Evolutionary conservation across 371 early-diverging fungal species (phyloP).

Genomic region (Zopfochytrium polystomum): DNA sequence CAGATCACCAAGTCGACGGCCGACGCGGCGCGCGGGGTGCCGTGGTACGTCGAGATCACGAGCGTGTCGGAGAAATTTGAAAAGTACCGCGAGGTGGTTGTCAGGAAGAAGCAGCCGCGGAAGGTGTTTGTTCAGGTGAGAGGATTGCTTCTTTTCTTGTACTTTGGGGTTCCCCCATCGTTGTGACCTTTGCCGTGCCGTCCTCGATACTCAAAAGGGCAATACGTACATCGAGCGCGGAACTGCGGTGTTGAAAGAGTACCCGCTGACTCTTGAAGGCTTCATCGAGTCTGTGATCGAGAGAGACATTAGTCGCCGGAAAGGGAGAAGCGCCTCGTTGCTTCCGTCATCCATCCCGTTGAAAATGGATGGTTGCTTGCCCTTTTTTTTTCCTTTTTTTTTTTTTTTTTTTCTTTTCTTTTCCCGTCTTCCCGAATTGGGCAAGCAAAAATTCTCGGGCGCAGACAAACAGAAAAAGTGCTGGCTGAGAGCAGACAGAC

Average conservation of each 20-base stretch:
- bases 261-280: slow-evolving; percentile 54
- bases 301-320: slow-evolving; percentile 23
- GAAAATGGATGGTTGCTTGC: too few species aligned
- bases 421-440: too few species aligned
- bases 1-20: slow-evolving; percentile 61
- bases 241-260: slow-evolving; percentile 51
- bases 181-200: background rate
- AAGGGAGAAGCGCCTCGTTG: too few species aligned
- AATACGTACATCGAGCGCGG: slow-evolving; percentile 37
- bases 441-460: too few species aligned
- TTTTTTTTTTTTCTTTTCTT: too few species aligned
- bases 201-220: slow-evolving; percentile 17
- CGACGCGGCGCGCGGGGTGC: slow-evolving; percentile 48
- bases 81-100: slow-evolving; percentile 51
- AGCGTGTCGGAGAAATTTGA: slow-evolving; percentile 55
- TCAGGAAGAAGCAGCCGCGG: slow-evolving; percentile 55
- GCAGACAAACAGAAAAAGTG: too few species aligned
- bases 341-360: too few species aligned
- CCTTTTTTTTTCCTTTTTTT: too few species aligned
- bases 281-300: slow-evolving; percentile 60
- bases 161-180: background rate
- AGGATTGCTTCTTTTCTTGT: slow-evolving; percentile 41
- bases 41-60: slow-evolving; percentile 52
- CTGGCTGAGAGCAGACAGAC: too few species aligned
- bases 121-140: slow-evolving; percentile 60